Evolutionary conservation across 306 rosid genomes (phyloP).

Genomic region (Phaseolus lunatus): DNA sequence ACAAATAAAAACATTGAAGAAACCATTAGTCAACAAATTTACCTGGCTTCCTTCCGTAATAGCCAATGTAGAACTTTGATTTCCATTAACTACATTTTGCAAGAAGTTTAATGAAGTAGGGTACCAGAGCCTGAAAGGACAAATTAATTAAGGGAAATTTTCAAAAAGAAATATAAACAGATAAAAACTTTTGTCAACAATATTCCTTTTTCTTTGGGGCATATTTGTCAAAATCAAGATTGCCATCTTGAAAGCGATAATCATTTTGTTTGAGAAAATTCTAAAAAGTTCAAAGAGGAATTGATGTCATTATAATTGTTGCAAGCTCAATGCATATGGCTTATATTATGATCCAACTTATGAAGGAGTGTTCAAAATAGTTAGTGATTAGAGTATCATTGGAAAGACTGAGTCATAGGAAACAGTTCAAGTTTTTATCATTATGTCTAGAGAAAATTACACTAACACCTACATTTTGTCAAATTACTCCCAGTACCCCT

Average conservation of each 20-base stretch:
- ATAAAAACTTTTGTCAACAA: neutral
- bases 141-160: slow-evolving; percentile 29
- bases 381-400: neutral
- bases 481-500: no score
- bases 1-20: slow-evolving; percentile 16
- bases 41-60: slow-evolving; percentile 95
- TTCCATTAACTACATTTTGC: slow-evolving; percentile 59
- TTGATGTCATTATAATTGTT: neutral
- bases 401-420: neutral
- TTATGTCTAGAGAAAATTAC: neutral
- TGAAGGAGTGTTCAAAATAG: neutral
- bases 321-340: neutral
- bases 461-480: no score
- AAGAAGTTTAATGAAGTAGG: slow-evolving; percentile 76
- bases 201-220: slow-evolving; percentile 15
- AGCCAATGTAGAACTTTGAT: slow-evolving; percentile 69
- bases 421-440: neutral
- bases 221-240: slow-evolving; percentile 3
- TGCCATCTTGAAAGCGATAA: neutral
- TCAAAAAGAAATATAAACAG: slow-evolving; percentile 20
- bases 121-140: slow-evolving; percentile 71
- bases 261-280: neutral
- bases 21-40: slow-evolving; percentile 19
- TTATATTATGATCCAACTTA: neutral
- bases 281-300: neutral